Base-by-base conservation (phyloP, 805 yeast genomes). In the Cyberlindnera samutprakarnensis region DNA sequence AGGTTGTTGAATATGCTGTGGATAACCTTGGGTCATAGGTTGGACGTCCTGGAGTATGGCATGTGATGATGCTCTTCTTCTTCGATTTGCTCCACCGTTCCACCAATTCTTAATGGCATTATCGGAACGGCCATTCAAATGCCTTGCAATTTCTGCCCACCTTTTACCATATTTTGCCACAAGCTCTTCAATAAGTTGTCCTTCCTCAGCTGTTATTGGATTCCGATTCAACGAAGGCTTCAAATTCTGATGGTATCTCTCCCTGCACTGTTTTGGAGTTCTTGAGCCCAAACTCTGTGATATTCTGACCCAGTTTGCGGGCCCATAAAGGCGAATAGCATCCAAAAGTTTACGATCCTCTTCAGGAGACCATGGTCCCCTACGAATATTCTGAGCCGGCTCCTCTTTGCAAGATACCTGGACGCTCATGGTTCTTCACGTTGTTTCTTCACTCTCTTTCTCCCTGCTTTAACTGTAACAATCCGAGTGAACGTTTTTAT, bases 21-120 rank as follows among this genome's bases (percentile, higher is more conserved):
- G 19, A n/a, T 23, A 31, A 18, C 14, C 7, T 5, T 29, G 23
- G 6, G 16, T 14, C 29, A 24, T 16, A 3, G 29, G 32, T 17
- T 28, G 36, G 12, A 33, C 27, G 3, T 30, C 31, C 20, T 42
- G 46, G 7, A 43, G 22, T 7, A 45, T 35, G 21, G 53, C 53
- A 14, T 36, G 41, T 9, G 57, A 53, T 2, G 64, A 54, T 18
- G 68, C 66, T 42, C 86, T 62, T 47, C 92, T 70, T 39, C 95
- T 64, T 38, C 94, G 66, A 53, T 83, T 85, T 11, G 94, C 90
- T 7, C 95, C 94, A 4, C 95, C 94, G 51, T 85, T 85, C 95
- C 95, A 86, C 95, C 95, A 87, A 59, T 87, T 87, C 53, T 85
- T 85, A 47, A 85, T 84, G 14, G 94, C 87, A 54, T 85, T 86